Evolutionary conservation across 176 grass and related monocot genomes (phyloP).

Genomic region (Ensete ventricosum): DNA sequence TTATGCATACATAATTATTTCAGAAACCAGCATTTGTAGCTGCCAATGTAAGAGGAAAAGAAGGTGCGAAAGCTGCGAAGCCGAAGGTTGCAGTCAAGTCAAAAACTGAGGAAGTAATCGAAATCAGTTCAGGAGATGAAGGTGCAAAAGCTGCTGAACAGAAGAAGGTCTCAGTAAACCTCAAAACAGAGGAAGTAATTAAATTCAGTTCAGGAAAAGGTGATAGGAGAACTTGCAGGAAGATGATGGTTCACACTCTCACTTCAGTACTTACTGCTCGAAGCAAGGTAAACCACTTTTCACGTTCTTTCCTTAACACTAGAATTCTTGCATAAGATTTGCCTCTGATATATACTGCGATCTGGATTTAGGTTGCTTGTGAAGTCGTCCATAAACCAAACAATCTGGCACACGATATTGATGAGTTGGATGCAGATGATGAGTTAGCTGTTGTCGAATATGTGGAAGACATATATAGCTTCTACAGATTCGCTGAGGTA

Average conservation of each 20-base stretch:
- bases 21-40: not conserved
- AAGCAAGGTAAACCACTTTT: conserved; percentile 47
- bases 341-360: not conserved
- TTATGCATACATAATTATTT: not conserved
- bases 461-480: conserved; percentile 69
- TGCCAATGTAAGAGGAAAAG: conserved; percentile 20
- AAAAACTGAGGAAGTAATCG: conserved; percentile 36
- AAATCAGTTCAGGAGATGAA: conserved; percentile 44
- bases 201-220: conserved; percentile 14
- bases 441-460: conserved; percentile 75
- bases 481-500: conserved; percentile 69
- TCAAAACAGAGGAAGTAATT: not conserved
- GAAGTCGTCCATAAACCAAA: conserved; percentile 34
- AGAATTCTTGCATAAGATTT: not conserved
- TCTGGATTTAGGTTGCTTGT: conserved; percentile 28
- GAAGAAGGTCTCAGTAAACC: conserved; percentile 22
- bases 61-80: conserved; percentile 17
- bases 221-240: conserved; percentile 31
- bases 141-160: not conserved
- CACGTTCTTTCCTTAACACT: not conserved
- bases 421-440: conserved; percentile 43
- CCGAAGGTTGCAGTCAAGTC: conserved; percentile 33
- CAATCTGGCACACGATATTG: conserved; percentile 52
- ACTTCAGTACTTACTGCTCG: conserved; percentile 71
- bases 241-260: conserved; percentile 75